Base-by-base conservation (phyloP, 257 asterid species). In the Scutellaria barbata region DNA sequence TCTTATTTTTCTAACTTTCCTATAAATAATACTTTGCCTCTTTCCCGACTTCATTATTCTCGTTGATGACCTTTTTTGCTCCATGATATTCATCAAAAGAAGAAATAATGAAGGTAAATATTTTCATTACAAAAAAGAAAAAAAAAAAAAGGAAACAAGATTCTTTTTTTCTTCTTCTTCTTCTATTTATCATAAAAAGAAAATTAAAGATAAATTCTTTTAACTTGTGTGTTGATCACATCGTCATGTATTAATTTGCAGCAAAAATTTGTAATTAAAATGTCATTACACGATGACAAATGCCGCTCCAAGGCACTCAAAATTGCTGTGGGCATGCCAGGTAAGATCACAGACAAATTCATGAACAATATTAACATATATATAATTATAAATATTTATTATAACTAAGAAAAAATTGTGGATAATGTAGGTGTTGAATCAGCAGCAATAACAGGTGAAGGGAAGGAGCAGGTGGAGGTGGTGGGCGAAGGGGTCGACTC, bases 401-500 rank as follows among this genome's bases (percentile, higher is more conserved):
- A 30, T 30, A 13, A 12, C 1, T 35, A 16, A 37, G 2, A 59
- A 7, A 14, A 39, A 0, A 2, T 30, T 54, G 9, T 17, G 3
- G 68, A 42, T 14, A 5, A 22, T 12, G 6, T 39, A 86, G 86
- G 87, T 13, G 88, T 85, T 22, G 82, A 66, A 13, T 80, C 84
- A 8, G 80, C 76, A 55, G 73, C 85, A 8, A 13, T 87, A 8
- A 47, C 55, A 0, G 91, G 85, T 4, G 10, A 71, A 1, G 87
- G 43, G 2, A 85, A 53, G 65, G 69, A 87, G 0, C 61, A 76
- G 53, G 50, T 89, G 35, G 86, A 62, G 69, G 88, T 89, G 5
- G 59, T 81, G 0, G 94, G 94, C 62, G 86, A 72, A 0, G 86
- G 83, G 40, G 63, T 85, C 8, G 96, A 89, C 63, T 63, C 92